Evolutionary conservation across 2,329 filamentous ascomycete species (phyloP), one percentile per base, ranked within the genome.

Genomic region (Talaromyces albobiverticillius): DNA sequence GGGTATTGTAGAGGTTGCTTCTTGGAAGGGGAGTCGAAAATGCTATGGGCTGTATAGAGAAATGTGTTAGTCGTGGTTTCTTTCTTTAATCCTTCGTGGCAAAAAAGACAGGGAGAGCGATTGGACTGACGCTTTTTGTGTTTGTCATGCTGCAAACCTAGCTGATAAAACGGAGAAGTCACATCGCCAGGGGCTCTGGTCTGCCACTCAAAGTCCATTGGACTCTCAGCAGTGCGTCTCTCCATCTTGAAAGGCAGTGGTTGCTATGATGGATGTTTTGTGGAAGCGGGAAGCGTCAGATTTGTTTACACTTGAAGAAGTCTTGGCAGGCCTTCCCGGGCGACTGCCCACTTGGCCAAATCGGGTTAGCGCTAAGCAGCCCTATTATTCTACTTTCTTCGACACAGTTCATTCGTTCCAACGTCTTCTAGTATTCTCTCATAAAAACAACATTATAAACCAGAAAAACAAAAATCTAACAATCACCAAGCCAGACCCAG

Each of bases 171-270:
- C 4, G 75, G 76, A 16, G 76, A 79, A 14, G 69, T 72, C 34
- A 65, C 63, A 60, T 77, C 74, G 16, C 72, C 68, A n/a, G 76
- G 74, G 9, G 71, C 72, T 45, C 67, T 65, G 14, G 67, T 69
- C 61, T 78, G 73, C 74, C 74, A 79, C 64, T 77, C 72, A 61
- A 77, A 78, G 67, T 79, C 76, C 76, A 79, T 79, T 18, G 75
- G 76, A 66, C 71, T 74, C 55, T 78, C 76, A 43, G 67, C 68
- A 13, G 73, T 66, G 46, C 74, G 65, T 56, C 65, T 69, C 31
- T 71, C 66, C 68, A 71, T 76, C 54, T 46, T 67, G 53, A n/a
- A 51, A 42, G 56, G 51, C 55, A 43, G 43, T 40, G 41, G 50
- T 52, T 52, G 50, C 50, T 52, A 52, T 52, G 50, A 52, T 40